These are phyloP conservation scores for Trichoderma atrobrunneum DNA, from an alignment of 2,329 filamentous ascomycete species.

Conservation along the genomic window DNA sequence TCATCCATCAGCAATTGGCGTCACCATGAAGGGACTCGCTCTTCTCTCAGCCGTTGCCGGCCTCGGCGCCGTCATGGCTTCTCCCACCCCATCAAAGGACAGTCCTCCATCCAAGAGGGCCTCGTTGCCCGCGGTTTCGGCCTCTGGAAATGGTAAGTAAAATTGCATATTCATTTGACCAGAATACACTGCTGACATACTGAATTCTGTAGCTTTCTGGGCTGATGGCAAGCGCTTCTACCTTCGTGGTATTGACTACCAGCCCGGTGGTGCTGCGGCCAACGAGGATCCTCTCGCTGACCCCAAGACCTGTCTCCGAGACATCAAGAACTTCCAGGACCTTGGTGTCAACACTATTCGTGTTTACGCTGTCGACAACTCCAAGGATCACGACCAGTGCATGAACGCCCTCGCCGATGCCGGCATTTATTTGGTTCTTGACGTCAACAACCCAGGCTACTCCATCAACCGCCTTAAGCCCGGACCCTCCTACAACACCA, in stretches of 20 bases:
- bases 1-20: conserved; percentile 22
- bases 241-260: conserved; percentile 60
- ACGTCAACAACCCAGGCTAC: conserved; percentile 87
- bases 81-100: conserved; percentile 49
- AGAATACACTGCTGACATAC: background rate
- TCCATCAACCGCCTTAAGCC: conserved; percentile 78
- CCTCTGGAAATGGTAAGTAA: conserved; percentile 54
- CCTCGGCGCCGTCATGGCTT: conserved; percentile 43
- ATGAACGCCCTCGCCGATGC: conserved; percentile 78
- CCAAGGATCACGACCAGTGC: conserved; percentile 74
- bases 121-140: conserved; percentile 48
- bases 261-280: conserved; percentile 57
- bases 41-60: conserved; percentile 49
- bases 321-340: conserved; percentile 77
- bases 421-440: conserved; percentile 87
- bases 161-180: background rate
- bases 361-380: conserved; percentile 91
- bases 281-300: conserved; percentile 75
- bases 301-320: conserved; percentile 66
- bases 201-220: conserved; percentile 50
- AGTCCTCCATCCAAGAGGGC: conserved; percentile 51
- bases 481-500: conserved; percentile 80
- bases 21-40: conserved; percentile 49
- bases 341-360: conserved; percentile 88
- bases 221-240: conserved; percentile 54